Evolutionary conservation across 192 early-diverging fungal species (phyloP).

Genomic region (Chytriomyces confervae): DNA sequence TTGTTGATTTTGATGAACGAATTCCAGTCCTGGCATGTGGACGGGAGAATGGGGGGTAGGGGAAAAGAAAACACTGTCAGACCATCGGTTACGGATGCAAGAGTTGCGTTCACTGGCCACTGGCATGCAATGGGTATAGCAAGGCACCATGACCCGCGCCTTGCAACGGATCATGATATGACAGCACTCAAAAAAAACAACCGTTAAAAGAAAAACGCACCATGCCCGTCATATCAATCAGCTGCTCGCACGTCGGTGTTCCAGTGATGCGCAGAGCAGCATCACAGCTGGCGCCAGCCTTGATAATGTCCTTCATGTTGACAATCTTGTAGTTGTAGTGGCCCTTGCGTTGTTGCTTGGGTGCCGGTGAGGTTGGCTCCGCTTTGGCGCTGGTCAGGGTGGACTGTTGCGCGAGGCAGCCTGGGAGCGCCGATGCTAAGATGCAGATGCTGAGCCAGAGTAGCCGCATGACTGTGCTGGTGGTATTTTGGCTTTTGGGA

Average conservation of each 20-base stretch:
- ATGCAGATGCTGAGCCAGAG: background rate
- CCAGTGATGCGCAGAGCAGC: background rate
- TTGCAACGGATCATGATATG: too few relatives aligned
- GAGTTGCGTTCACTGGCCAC: too few relatives aligned
- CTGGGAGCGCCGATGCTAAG: background rate
- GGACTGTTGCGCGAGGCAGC: background rate
- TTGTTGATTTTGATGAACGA: background rate
- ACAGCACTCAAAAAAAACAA: too few relatives aligned
- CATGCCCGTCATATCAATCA: background rate
- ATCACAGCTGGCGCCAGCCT: constrained; percentile 1
- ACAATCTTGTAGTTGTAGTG: constrained; percentile 2
- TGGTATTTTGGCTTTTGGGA: too few relatives aligned
- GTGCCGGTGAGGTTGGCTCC: background rate
- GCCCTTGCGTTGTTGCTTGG: background rate
- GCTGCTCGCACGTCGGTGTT: constrained; percentile 24
- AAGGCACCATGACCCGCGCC: too few relatives aligned
- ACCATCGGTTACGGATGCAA: too few relatives aligned
- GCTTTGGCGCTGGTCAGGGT: background rate
- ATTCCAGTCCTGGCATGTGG: background rate
- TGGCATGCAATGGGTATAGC: too few relatives aligned
- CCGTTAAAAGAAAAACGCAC: too few relatives aligned
- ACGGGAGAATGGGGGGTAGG: too few relatives aligned
- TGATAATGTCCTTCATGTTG: background rate
- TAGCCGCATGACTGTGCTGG: too few relatives aligned
- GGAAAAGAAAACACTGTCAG: too few relatives aligned